Evolutionary conservation across 495 filamentous ascomycete species (phyloP), one percentile per base, ranked within the genome.

Genomic region (Tetracladium setigerum): DNA sequence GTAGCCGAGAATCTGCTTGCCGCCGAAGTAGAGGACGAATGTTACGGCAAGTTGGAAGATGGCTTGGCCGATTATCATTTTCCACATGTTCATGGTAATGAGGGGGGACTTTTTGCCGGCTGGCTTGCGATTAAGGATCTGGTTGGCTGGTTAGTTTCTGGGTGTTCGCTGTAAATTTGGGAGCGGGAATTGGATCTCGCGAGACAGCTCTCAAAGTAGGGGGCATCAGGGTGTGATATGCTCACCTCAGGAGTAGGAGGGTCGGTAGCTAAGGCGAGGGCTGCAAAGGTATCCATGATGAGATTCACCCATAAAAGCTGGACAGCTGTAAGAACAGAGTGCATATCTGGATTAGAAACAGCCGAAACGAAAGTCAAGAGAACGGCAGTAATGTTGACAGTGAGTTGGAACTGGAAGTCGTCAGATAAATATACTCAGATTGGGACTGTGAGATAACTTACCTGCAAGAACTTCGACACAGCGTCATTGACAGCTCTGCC

Each of bases 221-320:
- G n/a, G n/a, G n/a, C n/a, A n/a, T n/a, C n/a, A n/a, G n/a, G n/a
- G n/a, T n/a, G n/a, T n/a, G n/a, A n/a, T n/a, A n/a, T n/a, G n/a
- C n/a, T n/a, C n/a, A n/a, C n/a, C n/a, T n/a, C 73, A 9, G 74
- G 68, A 6, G 82, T 77, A 2, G 89, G 87, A 5, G 84, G 81
- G 62, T 95, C 89, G 1, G 88, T 94, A 13, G 89, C 88, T 27
- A 94, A 70, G n/a, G 88, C 89, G 41, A 95, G 78, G n/a, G 89
- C 88, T 4, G 87, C 89, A 56, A 95, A 87, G n/a, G 88, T 92
- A 57, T 95, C 89, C 87, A 94, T 92, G 60, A 95, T 92, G 36
- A 95, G 67, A 61, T 95, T 94, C 34, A 95, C 84, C 88, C 88
- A 95, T 19, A 95, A 74, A 38, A 95, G 74, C 60, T 95, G 87